Percentiles rank a stretch among this genome's conserved stretches.
These are phyloP conservation scores for Botrytis pseudocinerea DNA, from an alignment of 2,329 filamentous ascomycete species.

Conservation along the genomic window DNA sequence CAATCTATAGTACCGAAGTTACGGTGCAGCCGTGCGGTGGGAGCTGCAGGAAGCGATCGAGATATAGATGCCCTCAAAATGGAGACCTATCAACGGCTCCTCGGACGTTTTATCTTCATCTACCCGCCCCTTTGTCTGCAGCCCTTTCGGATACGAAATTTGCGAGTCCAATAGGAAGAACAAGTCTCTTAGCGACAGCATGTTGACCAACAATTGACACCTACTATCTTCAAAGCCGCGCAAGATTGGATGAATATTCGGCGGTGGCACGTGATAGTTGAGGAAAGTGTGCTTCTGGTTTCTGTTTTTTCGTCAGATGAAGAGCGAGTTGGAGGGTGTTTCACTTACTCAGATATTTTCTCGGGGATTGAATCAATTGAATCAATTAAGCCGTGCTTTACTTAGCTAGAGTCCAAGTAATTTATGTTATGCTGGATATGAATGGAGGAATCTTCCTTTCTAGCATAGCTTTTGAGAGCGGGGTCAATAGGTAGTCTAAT, in stretches of 20 bases:
- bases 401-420: neutral
- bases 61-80: neutral
- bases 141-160: neutral
- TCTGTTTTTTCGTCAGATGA: conserved; percentile 7
- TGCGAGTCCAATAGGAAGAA: neutral
- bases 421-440: neutral
- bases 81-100: conserved; percentile 5
- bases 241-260: conserved; percentile 18
- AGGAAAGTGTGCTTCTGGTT: neutral
- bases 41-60: conserved; percentile 6
- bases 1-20: conserved; percentile 21
- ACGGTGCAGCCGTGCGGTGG: conserved; percentile 2
- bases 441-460: neutral
- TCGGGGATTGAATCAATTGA: neutral
- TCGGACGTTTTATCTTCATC: conserved; percentile 6
- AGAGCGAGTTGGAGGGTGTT: neutral
- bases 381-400: neutral
- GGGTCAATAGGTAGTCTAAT: neutral
- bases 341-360: neutral
- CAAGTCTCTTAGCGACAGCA: neutral
- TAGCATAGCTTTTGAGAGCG: neutral
- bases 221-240: conserved; percentile 4
- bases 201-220: neutral
- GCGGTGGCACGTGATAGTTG: conserved; percentile 1
- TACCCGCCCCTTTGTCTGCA: neutral